These are phyloP conservation scores for Phyllosticta citriasiana DNA, from an alignment of 2,329 filamentous ascomycete genomes.

Conservation along the genomic window DNA sequence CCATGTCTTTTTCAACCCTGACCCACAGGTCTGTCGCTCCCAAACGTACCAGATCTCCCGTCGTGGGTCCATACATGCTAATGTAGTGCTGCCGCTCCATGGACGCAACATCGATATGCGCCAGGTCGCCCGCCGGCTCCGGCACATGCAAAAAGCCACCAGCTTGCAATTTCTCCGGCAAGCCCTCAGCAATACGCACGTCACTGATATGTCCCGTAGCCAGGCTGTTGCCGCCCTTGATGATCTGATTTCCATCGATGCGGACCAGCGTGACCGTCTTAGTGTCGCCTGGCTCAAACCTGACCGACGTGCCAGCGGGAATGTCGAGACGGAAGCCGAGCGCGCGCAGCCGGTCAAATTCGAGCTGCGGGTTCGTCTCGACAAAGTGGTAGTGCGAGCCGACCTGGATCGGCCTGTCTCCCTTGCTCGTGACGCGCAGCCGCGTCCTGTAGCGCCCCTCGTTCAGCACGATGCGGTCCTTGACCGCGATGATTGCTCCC, in stretches of 20 bases:
- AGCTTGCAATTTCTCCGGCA: conserved; percentile 55
- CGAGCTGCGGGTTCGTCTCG: conserved; percentile 82
- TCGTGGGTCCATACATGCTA: conserved; percentile 87
- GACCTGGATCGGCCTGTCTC: conserved; percentile 81
- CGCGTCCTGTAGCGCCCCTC: conserved; percentile 61
- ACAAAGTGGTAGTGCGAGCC: conserved; percentile 96
- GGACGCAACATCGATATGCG: conserved; percentile 50
- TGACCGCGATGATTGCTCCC: conserved; percentile 67
- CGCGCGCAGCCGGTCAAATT: conserved; percentile 73
- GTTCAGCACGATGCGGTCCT: conserved; percentile 61
- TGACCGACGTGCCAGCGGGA: conserved; percentile 78
- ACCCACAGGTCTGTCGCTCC: conserved; percentile 85
- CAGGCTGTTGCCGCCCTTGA: conserved; percentile 73
- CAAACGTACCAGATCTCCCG: conserved; percentile 72
- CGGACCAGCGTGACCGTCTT: conserved; percentile 86
- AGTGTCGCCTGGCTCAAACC: conserved; percentile 87
- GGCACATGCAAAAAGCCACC: conserved; percentile 71
- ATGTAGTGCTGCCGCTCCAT: conserved; percentile 74
- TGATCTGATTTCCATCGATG: conserved; percentile 70
- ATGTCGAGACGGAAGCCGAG: conserved; percentile 87
- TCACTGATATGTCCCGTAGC: conserved; percentile 63
- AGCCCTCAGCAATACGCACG: conserved; percentile 49
- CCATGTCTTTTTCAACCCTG: conserved; percentile 76
- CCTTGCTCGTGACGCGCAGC: conserved; percentile 71
- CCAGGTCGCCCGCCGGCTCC: conserved; percentile 50